A percentile compares a stretch with the other conserved stretches of the same genome.
phyloP scores from a whole-genome alignment of 2,329 filamentous ascomycete genomes.

The Xylaria sp. region DNA sequence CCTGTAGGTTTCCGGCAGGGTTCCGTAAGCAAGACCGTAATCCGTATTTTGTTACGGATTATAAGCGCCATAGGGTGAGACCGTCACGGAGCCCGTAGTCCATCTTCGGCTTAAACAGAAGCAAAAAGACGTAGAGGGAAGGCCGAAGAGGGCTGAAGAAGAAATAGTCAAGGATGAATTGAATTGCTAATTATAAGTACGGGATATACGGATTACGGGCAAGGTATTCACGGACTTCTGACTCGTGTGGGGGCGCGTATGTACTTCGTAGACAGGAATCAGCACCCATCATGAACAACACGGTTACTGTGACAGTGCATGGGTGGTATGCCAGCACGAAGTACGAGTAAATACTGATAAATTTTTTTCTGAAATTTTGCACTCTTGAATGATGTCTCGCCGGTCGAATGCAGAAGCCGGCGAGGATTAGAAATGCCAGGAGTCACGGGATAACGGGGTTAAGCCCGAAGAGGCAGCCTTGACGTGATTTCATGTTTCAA shows the following conservation, averaged over 20 bases:
- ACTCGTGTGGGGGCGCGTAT: no score
- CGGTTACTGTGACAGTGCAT: no score
- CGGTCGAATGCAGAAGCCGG: not conserved
- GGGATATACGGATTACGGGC: no score
- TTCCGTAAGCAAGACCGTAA: no score
- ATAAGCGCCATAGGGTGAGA: no score
- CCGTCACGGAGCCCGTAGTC: not conserved
- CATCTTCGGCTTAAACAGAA: conserved; percentile 9
- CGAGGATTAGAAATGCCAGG: not conserved
- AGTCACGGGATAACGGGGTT: not conserved
- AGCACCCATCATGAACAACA: no score
- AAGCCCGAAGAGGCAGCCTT: conserved; percentile 5
- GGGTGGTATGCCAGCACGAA: no score
- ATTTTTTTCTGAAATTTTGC: not conserved
- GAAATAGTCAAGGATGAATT: not conserved
- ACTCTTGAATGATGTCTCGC: not conserved
- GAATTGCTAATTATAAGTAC: no score
- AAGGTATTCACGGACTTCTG: no score
- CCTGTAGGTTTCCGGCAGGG: no score
- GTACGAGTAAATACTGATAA: not conserved
- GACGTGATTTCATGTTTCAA: conserved; percentile 19
- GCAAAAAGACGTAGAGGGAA: conserved; percentile 3
- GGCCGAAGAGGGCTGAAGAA: not conserved
- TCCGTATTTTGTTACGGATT: no score
- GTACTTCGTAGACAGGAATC: no score